Base-by-base conservation (phyloP, 345 rosid genomes). In the Aegle marmelos region DNA sequence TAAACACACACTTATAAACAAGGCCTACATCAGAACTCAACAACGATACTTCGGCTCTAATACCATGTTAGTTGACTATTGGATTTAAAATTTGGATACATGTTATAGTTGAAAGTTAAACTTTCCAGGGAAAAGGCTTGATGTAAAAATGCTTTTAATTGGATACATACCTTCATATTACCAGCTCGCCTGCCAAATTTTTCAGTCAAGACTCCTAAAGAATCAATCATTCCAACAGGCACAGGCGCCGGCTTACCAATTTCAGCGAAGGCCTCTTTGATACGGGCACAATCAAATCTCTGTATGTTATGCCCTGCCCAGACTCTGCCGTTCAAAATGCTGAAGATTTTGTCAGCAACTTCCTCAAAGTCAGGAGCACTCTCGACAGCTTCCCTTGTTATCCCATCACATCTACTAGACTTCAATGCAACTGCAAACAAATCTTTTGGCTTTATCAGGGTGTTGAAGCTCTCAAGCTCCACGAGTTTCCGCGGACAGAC, bases 261-360 rank as follows among this genome's bases (percentile, higher is more conserved):
- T 74, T 88, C 90, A 2, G 87, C 88, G 37, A 93, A 95, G 25
- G 94, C 96, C 80, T 95, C 99, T 83, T 83, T 91, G 28, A 95
- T 92, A 3, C 97, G 87, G 31, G 89, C 81, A 7, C 97, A 93
- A 36, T 95, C 98, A 13, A 95, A 95, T 81, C 99, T 89, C 54
- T 75, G 88, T 22, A 95, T 95, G 76, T 95, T 92, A 79, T 95
- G 98, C 36, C 99, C 99, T 8, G 98, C 98, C 98, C 99, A 96
- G 65, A 95, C 78, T 66, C 95, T 85, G 17, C 94, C 96, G 21
- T 95, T 81, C 88, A 95, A 84, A 57, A 92, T 79, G 73, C 72
- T 19, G 28, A 73, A 92, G 48, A 95, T 88, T 79, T 86, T 88
- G 21, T 91, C 94, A 5, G 98, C 92, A 54, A 95, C 97, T 54